These are phyloP conservation scores for Catunica adiposa DNA, from an alignment of 2,329 filamentous ascomycete species.

Conservation along the genomic window DNA sequence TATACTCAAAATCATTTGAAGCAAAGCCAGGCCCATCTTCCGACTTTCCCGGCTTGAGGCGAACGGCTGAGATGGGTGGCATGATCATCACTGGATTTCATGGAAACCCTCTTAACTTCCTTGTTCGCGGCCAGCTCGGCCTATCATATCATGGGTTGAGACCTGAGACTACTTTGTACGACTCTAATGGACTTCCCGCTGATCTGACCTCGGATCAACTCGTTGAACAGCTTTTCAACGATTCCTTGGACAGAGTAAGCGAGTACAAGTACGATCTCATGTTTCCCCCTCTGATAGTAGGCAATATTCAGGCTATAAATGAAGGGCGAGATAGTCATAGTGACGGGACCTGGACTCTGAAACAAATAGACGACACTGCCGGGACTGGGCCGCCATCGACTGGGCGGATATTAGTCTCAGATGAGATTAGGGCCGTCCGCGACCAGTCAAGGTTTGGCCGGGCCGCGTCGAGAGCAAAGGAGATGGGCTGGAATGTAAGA, in stretches of 20 bases:
- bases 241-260: constrained; percentile 81
- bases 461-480: constrained; percentile 58
- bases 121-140: constrained; percentile 78
- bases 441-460: constrained; percentile 12
- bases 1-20: constrained; percentile 64
- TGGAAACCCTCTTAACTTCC: constrained; percentile 81
- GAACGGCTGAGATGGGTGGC: constrained; percentile 89
- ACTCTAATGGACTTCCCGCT: constrained; percentile 61
- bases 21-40: constrained; percentile 34
- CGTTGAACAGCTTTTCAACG: constrained; percentile 86
- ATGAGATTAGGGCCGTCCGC: constrained; percentile 8
- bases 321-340: constrained; percentile 61
- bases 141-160: constrained; percentile 71
- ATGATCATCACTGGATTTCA: constrained; percentile 98
- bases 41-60: constrained; percentile 39
- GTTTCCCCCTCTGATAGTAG: constrained; percentile 56
- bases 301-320: constrained; percentile 66
- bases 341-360: constrained; percentile 34
- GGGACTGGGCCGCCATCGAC: background rate
- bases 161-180: constrained; percentile 75
- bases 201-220: constrained; percentile 62
- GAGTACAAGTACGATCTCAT: constrained; percentile 70
- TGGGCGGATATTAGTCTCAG: constrained; percentile 2
- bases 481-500: constrained; percentile 70
- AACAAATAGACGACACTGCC: constrained; percentile 50